Evolutionary conservation across 2,329 filamentous ascomycete genomes (phyloP), one percentile per base, ranked within the genome.

Genomic region (Cladobotryum mycophilum): DNA sequence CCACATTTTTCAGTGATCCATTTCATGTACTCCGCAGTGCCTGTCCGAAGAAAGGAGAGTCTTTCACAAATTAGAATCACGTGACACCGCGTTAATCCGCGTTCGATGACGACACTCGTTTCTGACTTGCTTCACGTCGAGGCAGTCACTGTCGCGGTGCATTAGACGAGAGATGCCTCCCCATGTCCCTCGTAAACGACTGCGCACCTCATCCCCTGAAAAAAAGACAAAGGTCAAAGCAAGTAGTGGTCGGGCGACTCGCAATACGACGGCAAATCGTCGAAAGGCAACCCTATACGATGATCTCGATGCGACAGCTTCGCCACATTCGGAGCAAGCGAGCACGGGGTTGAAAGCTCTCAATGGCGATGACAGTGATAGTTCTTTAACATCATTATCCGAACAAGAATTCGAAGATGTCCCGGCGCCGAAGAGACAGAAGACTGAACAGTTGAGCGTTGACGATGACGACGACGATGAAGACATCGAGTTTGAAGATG

Each of bases 141-240:
- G 1, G 18, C 11, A 14, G 30, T 35, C 30, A 37, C 44, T 35
- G 38, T 20, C 17, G 15, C 17, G 20, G 17, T 20, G 11, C 20
- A 20, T 33, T 13, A 30, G 14, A 40, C 34, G 36, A 49, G 46
- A 52, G 20, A 89, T 89, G 85, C 84, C 86, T 61, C 85, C 86
- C 20, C 71, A 79, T 56, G 74, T 88, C 14, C 76, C 83, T 45
- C 81, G 83, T 58, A 90, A 89, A 69, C 79, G 84, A 54, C 60
- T 81, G 57, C 79, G 76, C 53, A 78, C 63, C 15, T 65, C 80
- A 2, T 69, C 76, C 0, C 60, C 60, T 17, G 62, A 61, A 40
- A 56, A 59, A 40, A 52, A 59, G 22, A 41, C 49, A 30, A 64
- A 45, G 61, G 42, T 53, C 38, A 55, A 64, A 42, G 67, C 70